Conservation (phyloP, 106 monocot species). For the Dendrobium officinale region DNA sequence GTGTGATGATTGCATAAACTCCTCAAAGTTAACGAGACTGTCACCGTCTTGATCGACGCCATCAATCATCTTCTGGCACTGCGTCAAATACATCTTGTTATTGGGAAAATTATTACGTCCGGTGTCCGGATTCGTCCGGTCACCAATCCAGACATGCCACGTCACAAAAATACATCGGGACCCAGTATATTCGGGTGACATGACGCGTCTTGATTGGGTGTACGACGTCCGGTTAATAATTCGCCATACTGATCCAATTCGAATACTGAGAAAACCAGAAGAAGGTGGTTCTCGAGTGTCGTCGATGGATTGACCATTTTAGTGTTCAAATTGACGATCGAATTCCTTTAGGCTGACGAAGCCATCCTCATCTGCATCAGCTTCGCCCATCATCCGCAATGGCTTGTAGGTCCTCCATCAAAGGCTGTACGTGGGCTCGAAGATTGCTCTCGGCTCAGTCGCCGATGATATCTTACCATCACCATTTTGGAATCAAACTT, state of each 20-base stretch:
- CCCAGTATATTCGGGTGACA: too few relatives aligned
- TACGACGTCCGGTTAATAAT: too few relatives aligned
- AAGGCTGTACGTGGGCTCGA: conserved; percentile 15
- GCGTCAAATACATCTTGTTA: conserved; percentile 20
- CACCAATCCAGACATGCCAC: too few relatives aligned
- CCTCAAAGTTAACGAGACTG: conserved; percentile 48
- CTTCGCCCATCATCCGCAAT: conserved; percentile 40
- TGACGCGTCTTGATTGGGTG: too few relatives aligned
- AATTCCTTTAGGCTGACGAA: conserved; percentile 50
- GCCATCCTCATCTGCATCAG: conserved; percentile 43
- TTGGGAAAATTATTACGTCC: too few relatives aligned
- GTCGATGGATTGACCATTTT: conserved; percentile 11
- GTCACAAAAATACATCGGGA: too few relatives aligned
- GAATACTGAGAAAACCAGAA: conserved; percentile 44
- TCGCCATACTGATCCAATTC: too few relatives aligned
- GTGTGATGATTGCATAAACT: too few relatives aligned
- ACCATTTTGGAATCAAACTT: conserved; percentile 19
- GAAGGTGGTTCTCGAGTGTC: conserved; percentile 33
- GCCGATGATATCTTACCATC: conserved; percentile 28
- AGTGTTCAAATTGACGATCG: conserved; percentile 24
- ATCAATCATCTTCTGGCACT: conserved; percentile 57
- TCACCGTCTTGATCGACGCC: conserved; percentile 53
- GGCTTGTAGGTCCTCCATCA: conserved; percentile 29
- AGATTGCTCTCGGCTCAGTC: conserved; percentile 17
- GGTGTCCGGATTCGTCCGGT: conserved; percentile 1